Evolutionary conservation across 805 yeast genomes (phyloP).

Genomic region (Metschnikowia proteae): DNA sequence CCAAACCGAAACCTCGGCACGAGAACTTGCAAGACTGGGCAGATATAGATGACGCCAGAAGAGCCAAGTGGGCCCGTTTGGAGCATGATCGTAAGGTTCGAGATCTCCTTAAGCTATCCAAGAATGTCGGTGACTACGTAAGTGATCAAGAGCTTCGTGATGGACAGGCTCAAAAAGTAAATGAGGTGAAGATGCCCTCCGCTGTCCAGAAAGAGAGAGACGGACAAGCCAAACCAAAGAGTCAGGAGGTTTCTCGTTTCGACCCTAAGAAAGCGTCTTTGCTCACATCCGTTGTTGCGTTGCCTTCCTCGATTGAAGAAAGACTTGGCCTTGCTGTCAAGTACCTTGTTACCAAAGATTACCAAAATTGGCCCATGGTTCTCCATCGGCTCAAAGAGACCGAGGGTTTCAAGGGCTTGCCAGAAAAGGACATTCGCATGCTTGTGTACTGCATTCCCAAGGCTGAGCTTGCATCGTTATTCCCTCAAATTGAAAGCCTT

Average conservation of each 20-base stretch:
- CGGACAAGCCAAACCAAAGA: background rate
- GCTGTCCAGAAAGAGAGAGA: constrained; percentile 5
- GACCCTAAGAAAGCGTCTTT: constrained; percentile 15
- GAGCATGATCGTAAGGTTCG: constrained; percentile 23
- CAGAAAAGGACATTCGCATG: constrained; percentile 30
- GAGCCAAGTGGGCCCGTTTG: constrained; percentile 18
- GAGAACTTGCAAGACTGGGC: constrained; percentile 19
- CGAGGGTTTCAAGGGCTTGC: constrained; percentile 35
- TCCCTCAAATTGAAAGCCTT: constrained; percentile 26
- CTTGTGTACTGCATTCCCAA: constrained; percentile 43
- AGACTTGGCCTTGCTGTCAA: constrained; percentile 39
- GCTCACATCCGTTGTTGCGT: constrained; percentile 17
- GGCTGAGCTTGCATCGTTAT: constrained; percentile 27
- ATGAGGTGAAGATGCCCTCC: constrained; percentile 20
- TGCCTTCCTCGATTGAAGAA: constrained; percentile 37
- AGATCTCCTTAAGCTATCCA: constrained; percentile 30
- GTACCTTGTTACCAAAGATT: constrained; percentile 34
- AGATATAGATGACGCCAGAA: constrained; percentile 22
- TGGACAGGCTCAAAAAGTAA: constrained; percentile 16
- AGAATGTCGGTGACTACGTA: constrained; percentile 22
- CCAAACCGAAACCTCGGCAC: constrained; percentile 4
- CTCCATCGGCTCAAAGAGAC: constrained; percentile 32
- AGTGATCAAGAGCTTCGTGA: constrained; percentile 4
- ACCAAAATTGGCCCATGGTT: constrained; percentile 48
- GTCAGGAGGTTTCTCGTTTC: constrained; percentile 1